These are phyloP conservation scores for Phyllosticta citriasiana DNA, from an alignment of 2,329 filamentous ascomycete species.

Conservation along the genomic window DNA sequence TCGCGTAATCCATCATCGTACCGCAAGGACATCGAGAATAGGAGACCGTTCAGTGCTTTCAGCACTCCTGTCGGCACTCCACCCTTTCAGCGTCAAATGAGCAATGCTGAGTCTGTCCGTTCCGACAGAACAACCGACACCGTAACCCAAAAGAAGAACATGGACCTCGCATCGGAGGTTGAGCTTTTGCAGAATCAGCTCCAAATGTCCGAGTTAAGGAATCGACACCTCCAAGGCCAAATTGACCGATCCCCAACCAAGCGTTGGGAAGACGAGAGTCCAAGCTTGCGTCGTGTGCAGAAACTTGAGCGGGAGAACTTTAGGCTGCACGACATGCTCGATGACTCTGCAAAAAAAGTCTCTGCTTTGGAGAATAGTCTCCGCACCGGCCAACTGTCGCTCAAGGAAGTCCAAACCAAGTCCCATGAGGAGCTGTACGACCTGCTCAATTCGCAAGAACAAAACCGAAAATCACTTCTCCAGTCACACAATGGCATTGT, in stretches of 20 bases:
- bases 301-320: constrained; percentile 89
- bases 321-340: constrained; percentile 84
- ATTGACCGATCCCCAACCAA: constrained; percentile 59
- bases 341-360: constrained; percentile 87
- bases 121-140: constrained; percentile 83
- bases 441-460: constrained; percentile 84
- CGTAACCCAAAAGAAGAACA: constrained; percentile 72
- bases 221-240: constrained; percentile 82
- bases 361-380: constrained; percentile 81
- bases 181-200: constrained; percentile 91
- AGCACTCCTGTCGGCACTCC: constrained; percentile 67
- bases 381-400: constrained; percentile 73
- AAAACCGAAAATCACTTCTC: constrained; percentile 70
- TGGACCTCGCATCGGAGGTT: constrained; percentile 83
- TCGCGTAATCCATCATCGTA: constrained; percentile 55
- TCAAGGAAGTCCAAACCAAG: constrained; percentile 84
- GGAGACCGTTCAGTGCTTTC: constrained; percentile 60
- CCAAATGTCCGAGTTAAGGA: constrained; percentile 90
- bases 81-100: constrained; percentile 55
- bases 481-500: constrained; percentile 79
- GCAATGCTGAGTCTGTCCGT: constrained; percentile 65
- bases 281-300: constrained; percentile 70
- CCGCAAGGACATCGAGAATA: constrained; percentile 48
- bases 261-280: constrained; percentile 64
- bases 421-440: constrained; percentile 93